These are phyloP conservation scores for Trichoderma sp. DNA, from an alignment of 2,329 filamentous ascomycete species.

Conservation along the genomic window DNA sequence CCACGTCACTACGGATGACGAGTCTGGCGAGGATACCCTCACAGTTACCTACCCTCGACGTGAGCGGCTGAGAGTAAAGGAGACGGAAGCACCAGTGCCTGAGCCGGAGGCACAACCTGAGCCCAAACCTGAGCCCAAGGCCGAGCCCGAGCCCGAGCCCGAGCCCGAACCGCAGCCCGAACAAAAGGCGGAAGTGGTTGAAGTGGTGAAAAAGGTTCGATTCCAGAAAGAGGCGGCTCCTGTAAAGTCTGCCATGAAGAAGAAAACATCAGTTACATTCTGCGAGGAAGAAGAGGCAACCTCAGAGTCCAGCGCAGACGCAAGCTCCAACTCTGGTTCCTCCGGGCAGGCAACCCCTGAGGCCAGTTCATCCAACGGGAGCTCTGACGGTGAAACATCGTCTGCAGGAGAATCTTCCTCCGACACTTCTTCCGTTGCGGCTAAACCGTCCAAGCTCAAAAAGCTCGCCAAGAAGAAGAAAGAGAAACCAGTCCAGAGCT, in stretches of 20 bases:
- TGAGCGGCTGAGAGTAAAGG: slow-evolving; percentile 32
- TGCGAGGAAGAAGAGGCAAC: slow-evolving; percentile 31
- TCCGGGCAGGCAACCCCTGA: slow-evolving; percentile 30
- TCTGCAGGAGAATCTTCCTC: slow-evolving; percentile 32
- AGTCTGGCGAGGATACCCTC: slow-evolving; percentile 53
- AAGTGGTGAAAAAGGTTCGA: slow-evolving; percentile 47
- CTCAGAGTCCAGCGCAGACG: slow-evolving; percentile 16
- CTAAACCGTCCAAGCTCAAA: slow-evolving; percentile 25
- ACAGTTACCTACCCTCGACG: slow-evolving; percentile 52
- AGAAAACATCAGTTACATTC: slow-evolving; percentile 37
- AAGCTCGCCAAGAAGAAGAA: slow-evolving; percentile 32
- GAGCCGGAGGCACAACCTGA: background rate
- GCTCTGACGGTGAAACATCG: slow-evolving; percentile 12
- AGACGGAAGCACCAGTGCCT: background rate
- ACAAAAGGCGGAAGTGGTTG: slow-evolving; percentile 20
- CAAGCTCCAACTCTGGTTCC: slow-evolving; percentile 28
- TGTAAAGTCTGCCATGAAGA: slow-evolving; percentile 47
- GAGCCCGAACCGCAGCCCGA: background rate
- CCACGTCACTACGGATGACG: slow-evolving; percentile 54
- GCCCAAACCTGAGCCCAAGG: slow-evolving; percentile 30
- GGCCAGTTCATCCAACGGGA: slow-evolving; percentile 12
- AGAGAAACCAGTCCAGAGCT: slow-evolving; percentile 30
- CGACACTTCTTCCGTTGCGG: slow-evolving; percentile 34
- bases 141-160: slow-evolving; percentile 31
- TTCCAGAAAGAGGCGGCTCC: slow-evolving; percentile 43